Conservation (phyloP, 371 early-diverging fungal genomes). For the Lichtheimia ornata region DNA sequence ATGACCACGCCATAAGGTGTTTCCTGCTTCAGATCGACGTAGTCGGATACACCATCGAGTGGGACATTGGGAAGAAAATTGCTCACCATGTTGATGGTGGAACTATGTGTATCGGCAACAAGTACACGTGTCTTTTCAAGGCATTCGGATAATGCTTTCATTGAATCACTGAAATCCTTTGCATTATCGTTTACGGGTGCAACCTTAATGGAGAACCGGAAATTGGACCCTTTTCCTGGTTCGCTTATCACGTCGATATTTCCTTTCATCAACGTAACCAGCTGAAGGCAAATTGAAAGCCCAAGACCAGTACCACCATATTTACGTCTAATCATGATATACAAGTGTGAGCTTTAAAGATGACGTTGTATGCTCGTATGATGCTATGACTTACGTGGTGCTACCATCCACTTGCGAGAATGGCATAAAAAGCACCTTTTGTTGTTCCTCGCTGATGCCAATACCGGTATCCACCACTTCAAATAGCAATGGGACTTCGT, state of each 20-base stretch:
- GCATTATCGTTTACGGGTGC: constrained; percentile 30
- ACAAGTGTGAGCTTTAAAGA: neutral
- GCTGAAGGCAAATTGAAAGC: constrained; percentile 56
- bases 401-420: constrained; percentile 58
- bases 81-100: constrained; percentile 36
- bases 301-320: constrained; percentile 71
- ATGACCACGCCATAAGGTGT: constrained; percentile 36
- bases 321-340: constrained; percentile 34
- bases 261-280: constrained; percentile 61
- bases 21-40: constrained; percentile 14
- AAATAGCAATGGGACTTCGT: constrained; percentile 25
- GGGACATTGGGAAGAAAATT: constrained; percentile 26
- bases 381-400: constrained; percentile 39
- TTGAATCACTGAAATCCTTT: constrained; percentile 19
- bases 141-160: constrained; percentile 11
- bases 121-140: constrained; percentile 31
- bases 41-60: constrained; percentile 26
- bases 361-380: neutral
- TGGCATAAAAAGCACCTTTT: constrained; percentile 57
- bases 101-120: constrained; percentile 28
- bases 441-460: constrained; percentile 58
- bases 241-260: constrained; percentile 51
- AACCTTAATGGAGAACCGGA: constrained; percentile 49
- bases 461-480: constrained; percentile 56
- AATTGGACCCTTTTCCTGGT: constrained; percentile 59